Evolutionary conservation across 2,329 filamentous ascomycete genomes (phyloP), one percentile per base, ranked within the genome.

Genomic region (Zymoseptoria pseudotritici): DNA sequence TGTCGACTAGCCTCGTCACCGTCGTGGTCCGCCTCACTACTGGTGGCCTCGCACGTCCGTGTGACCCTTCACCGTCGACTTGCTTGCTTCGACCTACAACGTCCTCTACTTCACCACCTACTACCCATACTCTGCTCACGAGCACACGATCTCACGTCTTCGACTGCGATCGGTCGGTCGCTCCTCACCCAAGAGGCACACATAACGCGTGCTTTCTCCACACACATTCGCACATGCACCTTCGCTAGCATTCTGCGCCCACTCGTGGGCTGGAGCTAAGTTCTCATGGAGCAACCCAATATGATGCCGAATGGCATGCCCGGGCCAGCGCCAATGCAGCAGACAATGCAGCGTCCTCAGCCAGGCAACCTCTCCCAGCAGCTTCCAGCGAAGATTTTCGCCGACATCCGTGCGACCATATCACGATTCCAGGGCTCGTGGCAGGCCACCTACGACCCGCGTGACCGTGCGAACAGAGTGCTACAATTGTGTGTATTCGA

Each of bases 401-500:
- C 66, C 24, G 63, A 69, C 24, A 51, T 74, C 17, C 62, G 64
- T 24, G 58, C 58, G 20, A 63, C 56, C 17, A 46, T 62, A 53
- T 55, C 59, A 31, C 58, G 61, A 36, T 61, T 70, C 31, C 60
- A 64, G 36, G 58, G 58, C 10, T 66, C 63, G n/a, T 74, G 72
- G 72, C 72, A 74, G 64, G 62, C 64, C 17, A 71, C 69, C 8
- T 62, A 72, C 55, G 66, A 71, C 36, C 46, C 67, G 10, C 61
- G 66, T 29, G 66, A 69, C 21, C 69, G 72, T 50, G 66, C 69
- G 9, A 42, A 50, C 20, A 61, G 60, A 36, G 66, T 72, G 46
- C 67, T 74, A 64, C 71, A 72, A 56, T 60, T 74, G 71, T 74
- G 58, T 63, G 72, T 69, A 20, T 42, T n/a, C 6, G 26, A 13